Percentiles rank a stretch among this genome's conserved stretches.
These are phyloP conservation scores for Aspergillus incahuasiensis DNA, from an alignment of 495 filamentous ascomycete species.

Conservation along the genomic window DNA sequence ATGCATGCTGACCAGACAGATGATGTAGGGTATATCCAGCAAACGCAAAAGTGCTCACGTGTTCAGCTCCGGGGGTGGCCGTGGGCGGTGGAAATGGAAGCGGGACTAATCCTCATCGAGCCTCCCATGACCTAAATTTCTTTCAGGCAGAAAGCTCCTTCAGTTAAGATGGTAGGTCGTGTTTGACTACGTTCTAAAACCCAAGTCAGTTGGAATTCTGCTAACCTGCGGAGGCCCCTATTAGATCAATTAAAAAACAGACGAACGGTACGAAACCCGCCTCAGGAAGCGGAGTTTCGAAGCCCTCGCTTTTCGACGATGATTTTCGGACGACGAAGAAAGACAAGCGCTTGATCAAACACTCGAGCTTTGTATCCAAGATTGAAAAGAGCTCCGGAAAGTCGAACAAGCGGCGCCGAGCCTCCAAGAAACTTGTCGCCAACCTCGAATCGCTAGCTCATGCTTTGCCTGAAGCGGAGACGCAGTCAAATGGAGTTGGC, in stretches of 20 bases:
- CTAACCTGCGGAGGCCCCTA: slow-evolving; percentile 26
- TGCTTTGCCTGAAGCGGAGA: slow-evolving; percentile 61
- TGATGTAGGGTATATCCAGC: neutral
- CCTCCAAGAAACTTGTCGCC: slow-evolving; percentile 70
- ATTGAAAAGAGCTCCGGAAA: slow-evolving; percentile 60
- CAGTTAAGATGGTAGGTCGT: slow-evolving; percentile 14
- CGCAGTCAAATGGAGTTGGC: slow-evolving; percentile 26
- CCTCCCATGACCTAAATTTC: neutral
- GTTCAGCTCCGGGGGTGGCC: slow-evolving; percentile 4
- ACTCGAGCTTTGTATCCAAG: slow-evolving; percentile 66
- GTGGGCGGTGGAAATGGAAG: slow-evolving; percentile 11
- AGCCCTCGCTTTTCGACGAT: slow-evolving; percentile 30
- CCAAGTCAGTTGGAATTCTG: neutral
- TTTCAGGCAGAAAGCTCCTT: neutral
- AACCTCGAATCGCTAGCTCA: slow-evolving; percentile 72
- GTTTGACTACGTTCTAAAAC: neutral
- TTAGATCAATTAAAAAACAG: slow-evolving; percentile 22
- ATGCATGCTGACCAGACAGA: too few relatives aligned
- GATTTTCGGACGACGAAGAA: slow-evolving; percentile 64
- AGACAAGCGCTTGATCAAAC: slow-evolving; percentile 74
- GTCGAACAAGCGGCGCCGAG: slow-evolving; percentile 56
- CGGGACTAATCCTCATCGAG: neutral
- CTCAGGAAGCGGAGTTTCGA: slow-evolving; percentile 25
- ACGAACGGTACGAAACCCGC: slow-evolving; percentile 23
- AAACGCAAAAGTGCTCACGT: neutral